Evolutionary conservation across 805 yeast genomes (phyloP).

Genomic region (Yarrowia divulgata): DNA sequence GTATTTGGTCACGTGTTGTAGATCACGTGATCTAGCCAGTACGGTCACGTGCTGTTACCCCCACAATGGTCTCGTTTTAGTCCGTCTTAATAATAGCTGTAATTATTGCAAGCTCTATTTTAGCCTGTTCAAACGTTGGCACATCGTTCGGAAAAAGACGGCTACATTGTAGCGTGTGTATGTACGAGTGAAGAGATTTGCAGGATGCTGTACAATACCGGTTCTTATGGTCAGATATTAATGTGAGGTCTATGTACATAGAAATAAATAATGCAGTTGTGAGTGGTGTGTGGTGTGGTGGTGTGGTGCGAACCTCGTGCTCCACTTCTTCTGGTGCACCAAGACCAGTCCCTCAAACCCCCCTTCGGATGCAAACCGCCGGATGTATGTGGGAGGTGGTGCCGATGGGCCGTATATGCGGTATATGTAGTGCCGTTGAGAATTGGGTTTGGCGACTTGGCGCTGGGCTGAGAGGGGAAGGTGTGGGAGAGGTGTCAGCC

Average conservation of each 20-base stretch:
- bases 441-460: slow-evolving; percentile 1
- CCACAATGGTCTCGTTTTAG: neutral
- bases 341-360: too few relatives aligned
- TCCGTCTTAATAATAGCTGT: neutral
- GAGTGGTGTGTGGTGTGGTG: neutral
- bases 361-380: slow-evolving; percentile 2
- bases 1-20: too few relatives aligned
- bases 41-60: too few relatives aligned
- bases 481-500: neutral
- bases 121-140: neutral
- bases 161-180: neutral
- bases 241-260: slow-evolving; percentile 31
- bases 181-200: neutral
- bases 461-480: neutral
- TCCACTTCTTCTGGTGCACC: too few relatives aligned
- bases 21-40: too few relatives aligned
- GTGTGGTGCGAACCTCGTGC: too few relatives aligned
- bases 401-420: slow-evolving; percentile 14
- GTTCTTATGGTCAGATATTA: slow-evolving; percentile 1
- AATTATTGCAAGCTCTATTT: neutral
- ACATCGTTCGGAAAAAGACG: neutral
- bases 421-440: slow-evolving; percentile 29
- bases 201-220: too few relatives aligned
- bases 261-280: slow-evolving; percentile 35
- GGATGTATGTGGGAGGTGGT: neutral